These are phyloP conservation scores for Malus hybrid DNA, from an alignment of 331 rosid genomes.

Conservation along the genomic window DNA sequence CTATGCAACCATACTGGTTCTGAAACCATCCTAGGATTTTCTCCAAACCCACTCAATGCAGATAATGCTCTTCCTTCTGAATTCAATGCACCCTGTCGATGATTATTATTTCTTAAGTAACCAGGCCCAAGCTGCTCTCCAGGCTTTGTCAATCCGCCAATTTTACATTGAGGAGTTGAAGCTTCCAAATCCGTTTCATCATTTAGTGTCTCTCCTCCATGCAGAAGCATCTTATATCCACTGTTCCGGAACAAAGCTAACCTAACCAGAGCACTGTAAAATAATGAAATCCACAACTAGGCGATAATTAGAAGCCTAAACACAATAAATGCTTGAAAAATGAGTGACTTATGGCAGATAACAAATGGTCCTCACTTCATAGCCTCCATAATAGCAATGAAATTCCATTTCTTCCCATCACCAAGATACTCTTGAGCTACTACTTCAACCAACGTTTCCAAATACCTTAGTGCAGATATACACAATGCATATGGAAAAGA, in stretches of 20 bases:
- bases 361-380: slow-evolving; percentile 50
- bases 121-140: slow-evolving; percentile 33
- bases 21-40: slow-evolving; percentile 55
- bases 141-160: slow-evolving; percentile 17
- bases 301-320: slow-evolving; percentile 2
- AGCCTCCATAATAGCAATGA: slow-evolving; percentile 82
- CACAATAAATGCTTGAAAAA: slow-evolving; percentile 4
- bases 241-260: slow-evolving; percentile 71
- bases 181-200: slow-evolving; percentile 24
- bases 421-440: slow-evolving; percentile 86
- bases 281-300: slow-evolving; percentile 18
- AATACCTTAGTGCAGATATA: slow-evolving; percentile 80
- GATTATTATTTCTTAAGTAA: slow-evolving; percentile 27
- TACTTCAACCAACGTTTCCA: slow-evolving; percentile 89
- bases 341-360: neutral
- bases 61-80: slow-evolving; percentile 79
- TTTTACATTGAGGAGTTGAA: slow-evolving; percentile 26
- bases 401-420: slow-evolving; percentile 84
- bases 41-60: slow-evolving; percentile 77
- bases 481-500: slow-evolving; percentile 76
- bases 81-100: slow-evolving; percentile 37
- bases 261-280: slow-evolving; percentile 68
- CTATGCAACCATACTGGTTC: slow-evolving; percentile 42
- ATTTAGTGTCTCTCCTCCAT: slow-evolving; percentile 76
- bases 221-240: slow-evolving; percentile 86